Evolutionary conservation across 345 rosid species (phyloP), one percentile per base, ranked within the genome.

Genomic region (Populus simonii): DNA sequence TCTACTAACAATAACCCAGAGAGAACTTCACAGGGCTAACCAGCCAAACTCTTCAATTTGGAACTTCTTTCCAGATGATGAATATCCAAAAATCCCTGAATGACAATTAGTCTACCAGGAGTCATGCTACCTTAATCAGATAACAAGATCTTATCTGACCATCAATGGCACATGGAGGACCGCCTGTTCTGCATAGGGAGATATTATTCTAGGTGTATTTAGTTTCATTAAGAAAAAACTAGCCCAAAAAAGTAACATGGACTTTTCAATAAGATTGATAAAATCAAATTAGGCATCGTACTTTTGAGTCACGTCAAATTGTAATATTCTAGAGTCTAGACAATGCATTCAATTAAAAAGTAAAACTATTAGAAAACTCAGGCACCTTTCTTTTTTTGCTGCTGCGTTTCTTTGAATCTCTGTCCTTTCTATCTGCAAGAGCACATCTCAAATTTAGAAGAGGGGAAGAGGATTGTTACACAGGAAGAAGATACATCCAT

Each of bases 331-430:
- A 38, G 47, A 27, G 36, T 55, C 51, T 55, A 38, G 47, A 59
- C 49, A 66, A 20, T 20, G 62, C 31, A 49, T 31, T 22, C 8
- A 49, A 49, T 4, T 71, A 29, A 43, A 10, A 43, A 49, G 65
- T 0, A 55, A 67, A 41, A 72, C 23, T 25, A 70, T 31, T 23
- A 76, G 70, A 73, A 79, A 79, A 36, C 31, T 7, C 25, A 76
- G 18, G 63, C 63, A 96, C 98, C 97, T 94, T 96, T 87, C 98
- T 89, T 84, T 87, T 93, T 79, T 88, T 94, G 86, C 93, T 87
- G 78, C 90, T 84, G 75, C 81, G 91, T 86, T 88, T 96, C 92
- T 88, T 92, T 39, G 83, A 84, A 84, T 92, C 95, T 86, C 86
- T 94, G 59, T 89, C 97, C 83, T 89, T 94, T 85, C 86, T 88